Evolutionary conservation across 2,329 filamentous ascomycete genomes (phyloP).

Genomic region (Monosporascus sp.): DNA sequence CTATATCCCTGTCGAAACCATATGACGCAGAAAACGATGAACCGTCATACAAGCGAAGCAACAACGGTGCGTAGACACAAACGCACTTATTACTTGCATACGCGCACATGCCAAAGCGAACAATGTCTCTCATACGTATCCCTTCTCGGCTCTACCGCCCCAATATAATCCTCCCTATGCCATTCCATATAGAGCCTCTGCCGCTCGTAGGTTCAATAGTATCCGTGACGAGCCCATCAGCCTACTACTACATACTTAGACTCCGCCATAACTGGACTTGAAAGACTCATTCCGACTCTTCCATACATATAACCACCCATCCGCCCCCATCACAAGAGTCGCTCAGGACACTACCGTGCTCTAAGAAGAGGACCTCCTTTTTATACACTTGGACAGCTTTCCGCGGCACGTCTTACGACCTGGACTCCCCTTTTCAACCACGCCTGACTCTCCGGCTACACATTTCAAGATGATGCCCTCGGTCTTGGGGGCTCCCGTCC

Average conservation of each 20-base stretch:
- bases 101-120: slow-evolving; percentile 28
- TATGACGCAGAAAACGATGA: slow-evolving; percentile 30
- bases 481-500: slow-evolving; percentile 27
- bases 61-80: slow-evolving; percentile 23
- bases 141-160: slow-evolving; percentile 30
- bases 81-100: slow-evolving; percentile 26
- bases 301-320: slow-evolving; percentile 7
- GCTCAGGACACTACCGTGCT: background rate
- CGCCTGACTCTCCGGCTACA: background rate
- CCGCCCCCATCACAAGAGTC: background rate
- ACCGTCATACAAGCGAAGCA: slow-evolving; percentile 29
- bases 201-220: slow-evolving; percentile 21
- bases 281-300: background rate
- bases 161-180: slow-evolving; percentile 30
- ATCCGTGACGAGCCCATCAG: slow-evolving; percentile 22
- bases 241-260: slow-evolving; percentile 2
- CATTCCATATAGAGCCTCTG: slow-evolving; percentile 22
- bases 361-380: background rate
- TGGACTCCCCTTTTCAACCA: slow-evolving; percentile 2
- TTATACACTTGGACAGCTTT: background rate
- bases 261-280: background rate
- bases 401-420: slow-evolving; percentile 1
- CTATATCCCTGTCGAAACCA: slow-evolving; percentile 30
- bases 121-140: slow-evolving; percentile 29
- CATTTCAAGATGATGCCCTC: slow-evolving; percentile 30